phyloP scores from a whole-genome alignment of 805 yeast species.

The Cyberlindnera nakhonratchasimensis region DNA sequence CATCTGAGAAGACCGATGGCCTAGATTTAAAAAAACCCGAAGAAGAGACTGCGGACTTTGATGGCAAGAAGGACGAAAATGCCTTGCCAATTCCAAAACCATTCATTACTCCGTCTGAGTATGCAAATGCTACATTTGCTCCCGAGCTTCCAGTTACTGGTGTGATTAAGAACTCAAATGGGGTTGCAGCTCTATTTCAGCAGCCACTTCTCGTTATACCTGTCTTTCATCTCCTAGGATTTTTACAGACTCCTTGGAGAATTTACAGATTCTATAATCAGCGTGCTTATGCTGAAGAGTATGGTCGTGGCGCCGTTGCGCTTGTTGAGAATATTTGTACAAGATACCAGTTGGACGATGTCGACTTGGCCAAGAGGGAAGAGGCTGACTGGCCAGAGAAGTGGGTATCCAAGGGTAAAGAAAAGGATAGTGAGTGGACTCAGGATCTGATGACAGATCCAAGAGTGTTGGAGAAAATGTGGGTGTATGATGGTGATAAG shows the following conservation, averaged over 20 bases:
- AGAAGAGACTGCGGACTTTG: constrained; percentile 4
- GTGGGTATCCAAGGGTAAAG: constrained; percentile 78
- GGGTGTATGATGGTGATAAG: constrained; percentile 37
- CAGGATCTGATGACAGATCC: constrained; percentile 68
- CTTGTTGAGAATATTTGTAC: constrained; percentile 46
- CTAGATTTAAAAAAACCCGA: not conserved
- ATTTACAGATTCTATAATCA: constrained; percentile 74
- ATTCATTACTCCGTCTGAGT: constrained; percentile 58
- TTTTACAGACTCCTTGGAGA: constrained; percentile 69
- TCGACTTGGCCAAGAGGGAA: constrained; percentile 47
- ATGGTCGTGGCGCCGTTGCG: constrained; percentile 51
- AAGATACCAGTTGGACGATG: constrained; percentile 45
- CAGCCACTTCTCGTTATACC: constrained; percentile 79
- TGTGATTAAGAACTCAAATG: constrained; percentile 27
- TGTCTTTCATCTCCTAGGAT: constrained; percentile 77
- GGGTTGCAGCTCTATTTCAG: constrained; percentile 58
- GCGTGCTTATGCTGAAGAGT: constrained; percentile 65
- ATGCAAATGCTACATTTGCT: constrained; percentile 51
- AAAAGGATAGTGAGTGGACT: constrained; percentile 83
- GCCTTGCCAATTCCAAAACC: constrained; percentile 55
- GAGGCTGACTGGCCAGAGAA: constrained; percentile 83
- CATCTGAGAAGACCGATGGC: not conserved
- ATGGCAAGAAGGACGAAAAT: constrained; percentile 23
- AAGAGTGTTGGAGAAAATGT: constrained; percentile 53
- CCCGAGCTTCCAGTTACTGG: constrained; percentile 30